Base-by-base conservation (phyloP, 257 asterid genomes). In the Primulina tabacum region DNA sequence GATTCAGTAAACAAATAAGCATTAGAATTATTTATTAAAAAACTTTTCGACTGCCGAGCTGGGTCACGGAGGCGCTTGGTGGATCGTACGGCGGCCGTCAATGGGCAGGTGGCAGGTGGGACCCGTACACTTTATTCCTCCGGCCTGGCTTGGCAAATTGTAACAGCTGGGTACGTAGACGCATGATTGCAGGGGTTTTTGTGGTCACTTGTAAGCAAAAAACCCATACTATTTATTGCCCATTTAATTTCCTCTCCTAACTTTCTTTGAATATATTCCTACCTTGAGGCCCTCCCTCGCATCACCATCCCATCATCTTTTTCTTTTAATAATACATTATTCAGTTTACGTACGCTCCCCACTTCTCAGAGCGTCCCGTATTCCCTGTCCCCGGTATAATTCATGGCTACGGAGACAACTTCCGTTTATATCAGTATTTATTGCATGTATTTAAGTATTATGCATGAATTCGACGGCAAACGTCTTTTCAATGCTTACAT, bases 301-400 rank as follows among this genome's bases (percentile, higher is more conserved):
- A 33, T 67, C 74, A 71, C 77, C n/a, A 38, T 76, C 76, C 37
- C 72, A 65, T 80, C 81, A 70, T 69, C 75, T 61, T 65, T 68
- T 9, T 40, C 55, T 28, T 28, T 28, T 28, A 28, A 28, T 28
- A 28, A 28, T 28, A 28, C 4, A 3, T 28, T 28, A 2, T 28
- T 28, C 30, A 28, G 30, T 28, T 28, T 28, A 33, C 37, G 5
- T 50, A 50, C 8, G 0, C 4, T 47, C 55, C 2, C n/a, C n/a
- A 47, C 57, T 50, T 50, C 8, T 5, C 57, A 50, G 57, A 50
- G 57, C 20, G 16, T 50, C 8, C 56, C 57, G 17, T 12, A 43
- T 43, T 43, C n/a, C 6, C 53, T n/a, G 12, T 43, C 17, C 53
- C 53, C 53, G 4, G 56, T 14, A 47, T 16, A 47, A 47, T 47